Evolutionary conservation across 1,284 basidiomycete species (phyloP).

Genomic region (Apiotrichum laibachii): DNA sequence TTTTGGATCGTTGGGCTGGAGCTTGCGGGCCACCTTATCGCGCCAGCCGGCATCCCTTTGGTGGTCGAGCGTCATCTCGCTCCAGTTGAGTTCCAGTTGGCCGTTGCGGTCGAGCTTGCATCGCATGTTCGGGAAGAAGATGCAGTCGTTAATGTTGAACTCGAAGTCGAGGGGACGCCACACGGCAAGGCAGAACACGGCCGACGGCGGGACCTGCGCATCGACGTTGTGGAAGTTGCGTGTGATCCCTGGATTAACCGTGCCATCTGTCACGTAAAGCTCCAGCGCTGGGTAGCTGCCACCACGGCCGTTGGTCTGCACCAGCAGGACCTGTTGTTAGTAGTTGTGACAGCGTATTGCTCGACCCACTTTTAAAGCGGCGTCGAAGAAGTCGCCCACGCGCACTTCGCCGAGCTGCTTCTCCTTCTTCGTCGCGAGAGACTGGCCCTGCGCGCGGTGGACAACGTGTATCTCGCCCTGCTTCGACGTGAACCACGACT

Average conservation of each 20-base stretch:
- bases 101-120: conserved; percentile 19
- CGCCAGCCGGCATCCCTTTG: conserved; percentile 25
- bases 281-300: conserved; percentile 21
- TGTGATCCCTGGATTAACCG: conserved; percentile 13
- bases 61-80: conserved; percentile 27
- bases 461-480: too few relatives aligned
- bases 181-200: conserved; percentile 7
- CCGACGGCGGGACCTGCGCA: background rate
- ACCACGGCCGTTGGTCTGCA: conserved; percentile 1
- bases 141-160: background rate
- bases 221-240: conserved; percentile 33
- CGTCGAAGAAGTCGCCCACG: conserved; percentile 6
- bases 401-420: conserved; percentile 3
- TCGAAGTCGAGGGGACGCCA: background rate
- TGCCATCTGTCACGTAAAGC: conserved; percentile 43
- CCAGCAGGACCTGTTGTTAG: conserved; percentile 26
- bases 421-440: background rate
- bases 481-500: background rate
- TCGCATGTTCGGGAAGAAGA: conserved; percentile 28
- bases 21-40: conserved; percentile 8
- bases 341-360: background rate
- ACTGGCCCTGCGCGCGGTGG: too few relatives aligned
- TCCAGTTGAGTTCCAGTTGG: conserved; percentile 36
- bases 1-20: conserved; percentile 15
- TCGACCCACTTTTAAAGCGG: conserved; percentile 27